Percentiles rank a stretch among this genome's conserved stretches.
Conservation (phyloP, 2,329 filamentous ascomycete genomes). For the Aschersonia sp. region DNA sequence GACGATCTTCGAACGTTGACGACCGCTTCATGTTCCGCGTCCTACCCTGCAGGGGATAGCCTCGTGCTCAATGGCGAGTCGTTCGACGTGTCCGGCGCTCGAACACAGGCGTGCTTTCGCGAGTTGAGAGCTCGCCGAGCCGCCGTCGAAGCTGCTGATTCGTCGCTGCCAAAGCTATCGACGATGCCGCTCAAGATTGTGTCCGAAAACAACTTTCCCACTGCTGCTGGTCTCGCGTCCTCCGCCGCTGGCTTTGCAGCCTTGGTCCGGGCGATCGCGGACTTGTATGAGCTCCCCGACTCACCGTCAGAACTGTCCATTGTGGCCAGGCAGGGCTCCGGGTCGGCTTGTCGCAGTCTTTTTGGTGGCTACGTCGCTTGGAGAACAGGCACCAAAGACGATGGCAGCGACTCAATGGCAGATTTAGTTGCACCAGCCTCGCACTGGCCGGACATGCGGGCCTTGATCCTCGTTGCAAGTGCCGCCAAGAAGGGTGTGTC, state of each 20-base stretch:
- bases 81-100: constrained; percentile 74
- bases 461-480: constrained; percentile 78
- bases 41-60: constrained; percentile 51
- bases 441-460: constrained; percentile 94
- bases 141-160: constrained; percentile 56
- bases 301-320: constrained; percentile 71
- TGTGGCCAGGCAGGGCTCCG: constrained; percentile 86
- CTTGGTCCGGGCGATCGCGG: constrained; percentile 70
- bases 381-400: constrained; percentile 60
- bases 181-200: constrained; percentile 68
- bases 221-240: constrained; percentile 74
- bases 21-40: constrained; percentile 74
- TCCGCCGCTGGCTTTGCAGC: constrained; percentile 58
- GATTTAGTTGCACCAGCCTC: constrained; percentile 75
- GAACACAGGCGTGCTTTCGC: constrained; percentile 88
- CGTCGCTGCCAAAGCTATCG: constrained; percentile 70
- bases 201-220: constrained; percentile 98
- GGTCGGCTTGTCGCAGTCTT: constrained; percentile 82
- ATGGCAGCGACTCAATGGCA: constrained; percentile 78
- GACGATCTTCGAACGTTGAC: constrained; percentile 88
- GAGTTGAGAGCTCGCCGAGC: constrained; percentile 68
- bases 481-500: constrained; percentile 93
- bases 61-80: constrained; percentile 72
- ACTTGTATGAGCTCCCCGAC: constrained; percentile 76
- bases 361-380: constrained; percentile 96